A percentile compares a stretch with the other conserved stretches of the same genome.
Conservation (phyloP, 1,139 yeast species). For the Hemisphaericaspora xylanilytica region DNA sequence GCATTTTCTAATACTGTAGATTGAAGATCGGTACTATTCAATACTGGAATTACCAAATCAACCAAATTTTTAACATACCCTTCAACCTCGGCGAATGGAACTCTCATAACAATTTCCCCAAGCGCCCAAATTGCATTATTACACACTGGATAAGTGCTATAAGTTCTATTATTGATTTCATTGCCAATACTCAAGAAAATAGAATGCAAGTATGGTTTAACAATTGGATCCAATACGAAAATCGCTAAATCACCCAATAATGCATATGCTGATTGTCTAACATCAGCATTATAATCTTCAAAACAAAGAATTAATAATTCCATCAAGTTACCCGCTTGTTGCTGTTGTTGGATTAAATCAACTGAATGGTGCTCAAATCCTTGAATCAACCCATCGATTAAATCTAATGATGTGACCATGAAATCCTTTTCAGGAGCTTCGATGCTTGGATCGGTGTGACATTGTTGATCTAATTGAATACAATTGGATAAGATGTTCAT, state of each 20-base stretch:
- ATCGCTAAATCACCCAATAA: conserved; percentile 84
- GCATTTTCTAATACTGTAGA: conserved; percentile 78
- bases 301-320: conserved; percentile 68
- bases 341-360: conserved; percentile 48
- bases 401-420: conserved; percentile 81
- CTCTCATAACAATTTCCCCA: conserved; percentile 77
- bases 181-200: conserved; percentile 65
- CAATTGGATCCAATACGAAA: conserved; percentile 48
- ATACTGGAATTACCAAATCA: conserved; percentile 60
- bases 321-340: conserved; percentile 44
- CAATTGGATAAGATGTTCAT: conserved; percentile 65
- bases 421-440: conserved; percentile 90
- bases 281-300: conserved; percentile 77
- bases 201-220: conserved; percentile 56
- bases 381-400: conserved; percentile 88
- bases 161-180: conserved; percentile 56
- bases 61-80: conserved; percentile 64
- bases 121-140: conserved; percentile 93
- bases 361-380: conserved; percentile 71
- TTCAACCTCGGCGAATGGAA: conserved; percentile 47
- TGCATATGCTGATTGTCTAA: conserved; percentile 90
- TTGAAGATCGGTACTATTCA: conserved; percentile 56
- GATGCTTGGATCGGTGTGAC: conserved; percentile 62
- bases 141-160: conserved; percentile 59
- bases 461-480: conserved; percentile 63